Evolutionary conservation across 164 flowering plant genomes (phyloP).

Genomic region (Berberis vulgaris): DNA sequence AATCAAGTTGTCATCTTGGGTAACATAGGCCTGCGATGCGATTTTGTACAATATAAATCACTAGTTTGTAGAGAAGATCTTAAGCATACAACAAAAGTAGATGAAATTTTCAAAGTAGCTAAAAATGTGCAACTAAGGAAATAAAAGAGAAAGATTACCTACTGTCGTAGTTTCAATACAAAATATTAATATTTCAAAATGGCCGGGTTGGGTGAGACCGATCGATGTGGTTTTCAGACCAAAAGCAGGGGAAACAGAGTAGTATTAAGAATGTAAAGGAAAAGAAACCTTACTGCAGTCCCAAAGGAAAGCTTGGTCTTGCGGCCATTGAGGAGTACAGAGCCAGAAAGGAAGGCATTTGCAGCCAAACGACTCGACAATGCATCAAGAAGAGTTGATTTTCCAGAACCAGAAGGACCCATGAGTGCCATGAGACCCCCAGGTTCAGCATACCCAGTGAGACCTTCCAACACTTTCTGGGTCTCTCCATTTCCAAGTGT

Average conservation of each 20-base stretch:
- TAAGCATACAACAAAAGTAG: too few species aligned
- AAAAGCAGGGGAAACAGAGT: too few species aligned
- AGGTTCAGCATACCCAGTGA: conserved; percentile 84
- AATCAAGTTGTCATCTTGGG: conserved; percentile 50
- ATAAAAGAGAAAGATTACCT: too few species aligned
- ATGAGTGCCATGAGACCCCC: conserved; percentile 74
- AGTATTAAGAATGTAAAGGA: too few species aligned
- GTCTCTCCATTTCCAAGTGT: conserved; percentile 54
- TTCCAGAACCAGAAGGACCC: conserved; percentile 97
- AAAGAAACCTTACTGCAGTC: conserved; percentile 50
- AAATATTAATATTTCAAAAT: too few species aligned
- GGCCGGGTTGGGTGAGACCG: too few species aligned
- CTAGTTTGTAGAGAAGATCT: too few species aligned
- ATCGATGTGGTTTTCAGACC: too few species aligned
- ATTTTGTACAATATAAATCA: too few species aligned
- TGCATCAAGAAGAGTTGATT: conserved; percentile 86
- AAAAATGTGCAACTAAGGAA: too few species aligned
- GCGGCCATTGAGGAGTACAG: conserved; percentile 73
- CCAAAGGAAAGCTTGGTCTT: conserved; percentile 86
- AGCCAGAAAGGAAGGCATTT: conserved; percentile 79
- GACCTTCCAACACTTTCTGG: conserved; percentile 64
- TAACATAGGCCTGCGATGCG: conserved; percentile 41
- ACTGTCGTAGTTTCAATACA: too few species aligned
- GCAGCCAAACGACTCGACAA: conserved; percentile 84
- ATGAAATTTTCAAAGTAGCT: too few species aligned